phyloP scores from a whole-genome alignment of 306 rosid species.

The Chamaecrista fasciculata region DNA sequence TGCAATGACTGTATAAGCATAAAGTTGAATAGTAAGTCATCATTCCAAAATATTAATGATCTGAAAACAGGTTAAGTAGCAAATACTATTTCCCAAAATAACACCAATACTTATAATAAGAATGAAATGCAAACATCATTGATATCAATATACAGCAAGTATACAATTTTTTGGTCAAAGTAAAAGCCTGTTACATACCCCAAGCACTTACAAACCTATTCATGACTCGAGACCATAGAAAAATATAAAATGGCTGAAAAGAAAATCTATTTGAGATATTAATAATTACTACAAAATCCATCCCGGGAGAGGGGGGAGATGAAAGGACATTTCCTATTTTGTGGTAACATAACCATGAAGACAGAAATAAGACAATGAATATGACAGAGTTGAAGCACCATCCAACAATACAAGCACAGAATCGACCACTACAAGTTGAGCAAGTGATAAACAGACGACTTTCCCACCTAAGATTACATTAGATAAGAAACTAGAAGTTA shows the following conservation, averaged over 20 bases:
- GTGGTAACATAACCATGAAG: conserved; percentile 18
- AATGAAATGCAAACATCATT: neutral
- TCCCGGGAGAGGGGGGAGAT: neutral
- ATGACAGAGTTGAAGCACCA: conserved; percentile 25
- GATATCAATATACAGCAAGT: conserved; percentile 16
- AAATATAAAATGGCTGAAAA: neutral
- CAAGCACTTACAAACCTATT: conserved; percentile 7
- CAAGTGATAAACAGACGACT: conserved; percentile 12
- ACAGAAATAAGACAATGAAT: conserved; percentile 10
- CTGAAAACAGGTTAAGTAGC: conserved; percentile 13
- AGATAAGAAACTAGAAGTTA: conserved; percentile 24
- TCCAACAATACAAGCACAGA: conserved; percentile 5
- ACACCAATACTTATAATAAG: conserved; percentile 3
- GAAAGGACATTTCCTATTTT: neutral
- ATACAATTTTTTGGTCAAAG: conserved; percentile 10
- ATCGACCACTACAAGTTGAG: conserved; percentile 15
- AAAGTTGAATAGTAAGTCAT: conserved; percentile 23
- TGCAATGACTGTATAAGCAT: conserved; percentile 64
- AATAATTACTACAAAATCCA: conserved; percentile 1
- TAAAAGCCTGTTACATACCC: conserved; percentile 12
- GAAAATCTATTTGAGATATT: conserved; percentile 5
- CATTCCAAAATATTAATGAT: conserved; percentile 16
- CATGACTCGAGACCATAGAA: conserved; percentile 16
- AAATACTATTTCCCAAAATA: neutral
- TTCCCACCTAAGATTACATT: conserved; percentile 32